Conservation (phyloP, 352 stramenopile species). For the Globisporangium heterothallicum region DNA sequence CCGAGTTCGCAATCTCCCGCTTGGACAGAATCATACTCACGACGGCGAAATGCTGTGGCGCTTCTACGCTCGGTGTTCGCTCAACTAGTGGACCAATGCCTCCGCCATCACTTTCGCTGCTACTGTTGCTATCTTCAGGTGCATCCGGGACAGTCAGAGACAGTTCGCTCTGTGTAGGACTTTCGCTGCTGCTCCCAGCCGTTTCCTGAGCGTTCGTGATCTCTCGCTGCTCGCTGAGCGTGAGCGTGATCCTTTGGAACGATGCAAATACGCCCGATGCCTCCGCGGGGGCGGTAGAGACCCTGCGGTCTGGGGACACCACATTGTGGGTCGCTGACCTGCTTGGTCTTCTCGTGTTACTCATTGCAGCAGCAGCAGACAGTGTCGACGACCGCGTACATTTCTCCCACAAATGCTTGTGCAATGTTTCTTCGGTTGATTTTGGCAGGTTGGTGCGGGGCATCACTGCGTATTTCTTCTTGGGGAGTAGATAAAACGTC, state of each 20-base stretch:
- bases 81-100: too few species aligned
- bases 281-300: slow-evolving; percentile 5
- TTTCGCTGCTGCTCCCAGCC: neutral
- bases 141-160: neutral
- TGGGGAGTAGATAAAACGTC: slow-evolving; percentile 25
- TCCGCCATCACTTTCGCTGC: too few species aligned
- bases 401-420: slow-evolving; percentile 22
- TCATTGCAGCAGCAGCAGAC: neutral
- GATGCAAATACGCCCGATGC: slow-evolving; percentile 22
- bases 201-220: neutral
- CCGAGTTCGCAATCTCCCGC: slow-evolving; percentile 29
- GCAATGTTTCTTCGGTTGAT: slow-evolving; percentile 26
- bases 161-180: neutral
- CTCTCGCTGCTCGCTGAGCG: slow-evolving; percentile 9
- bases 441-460: slow-evolving; percentile 20
- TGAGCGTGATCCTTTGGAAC: slow-evolving; percentile 29
- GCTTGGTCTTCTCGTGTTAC: neutral
- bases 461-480: slow-evolving; percentile 38
- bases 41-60: slow-evolving; percentile 28
- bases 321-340: neutral
- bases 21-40: slow-evolving; percentile 55
- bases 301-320: neutral
- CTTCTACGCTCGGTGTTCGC: too few species aligned
- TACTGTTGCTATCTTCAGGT: neutral
- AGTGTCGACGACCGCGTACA: slow-evolving; percentile 11